These are phyloP conservation scores for Kodamaea jinghongensis DNA, from an alignment of 805 yeast species.

Conservation along the genomic window DNA sequence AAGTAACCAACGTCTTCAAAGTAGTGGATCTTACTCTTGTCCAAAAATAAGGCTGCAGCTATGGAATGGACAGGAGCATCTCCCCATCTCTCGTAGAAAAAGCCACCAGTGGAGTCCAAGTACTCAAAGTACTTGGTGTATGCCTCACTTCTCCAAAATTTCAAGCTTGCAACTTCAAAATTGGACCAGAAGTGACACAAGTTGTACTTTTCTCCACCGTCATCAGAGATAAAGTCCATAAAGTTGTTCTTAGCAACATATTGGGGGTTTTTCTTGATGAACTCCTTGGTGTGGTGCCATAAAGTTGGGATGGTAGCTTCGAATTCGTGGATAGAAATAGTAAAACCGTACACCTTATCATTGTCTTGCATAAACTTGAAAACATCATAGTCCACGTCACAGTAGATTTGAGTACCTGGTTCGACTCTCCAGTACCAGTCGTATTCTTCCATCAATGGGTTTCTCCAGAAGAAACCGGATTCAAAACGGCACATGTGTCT, in stretches of 20 bases:
- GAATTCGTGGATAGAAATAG: conserved; percentile 79
- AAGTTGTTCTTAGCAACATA: conserved; percentile 60
- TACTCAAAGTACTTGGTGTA: conserved; percentile 68
- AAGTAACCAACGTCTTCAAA: conserved; percentile 83
- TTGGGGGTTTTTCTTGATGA: conserved; percentile 58
- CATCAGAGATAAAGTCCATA: conserved; percentile 67
- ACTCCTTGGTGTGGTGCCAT: conserved; percentile 74
- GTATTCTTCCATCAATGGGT: conserved; percentile 66
- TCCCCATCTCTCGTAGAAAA: conserved; percentile 92
- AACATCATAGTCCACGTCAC: conserved; percentile 86
- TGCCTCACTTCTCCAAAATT: conserved; percentile 72
- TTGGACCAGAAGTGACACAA: conserved; percentile 91
- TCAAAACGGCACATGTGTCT: conserved; percentile 93
- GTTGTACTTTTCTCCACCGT: conserved; percentile 66
- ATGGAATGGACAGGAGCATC: conserved; percentile 92
- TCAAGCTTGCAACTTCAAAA: conserved; percentile 75
- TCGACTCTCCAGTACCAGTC: conserved; percentile 96
- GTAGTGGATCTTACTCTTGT: conserved; percentile 66
- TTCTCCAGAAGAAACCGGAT: conserved; percentile 84
- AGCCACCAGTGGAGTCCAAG: conserved; percentile 80
- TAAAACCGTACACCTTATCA: conserved; percentile 81
- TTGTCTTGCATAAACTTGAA: conserved; percentile 74
- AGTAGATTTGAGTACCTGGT: conserved; percentile 74
- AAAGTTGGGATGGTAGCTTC: conserved; percentile 80
- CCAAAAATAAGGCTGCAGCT: conserved; percentile 77